phyloP scores from a whole-genome alignment of 208 protist species.

The Lotmaria passim region DNA sequence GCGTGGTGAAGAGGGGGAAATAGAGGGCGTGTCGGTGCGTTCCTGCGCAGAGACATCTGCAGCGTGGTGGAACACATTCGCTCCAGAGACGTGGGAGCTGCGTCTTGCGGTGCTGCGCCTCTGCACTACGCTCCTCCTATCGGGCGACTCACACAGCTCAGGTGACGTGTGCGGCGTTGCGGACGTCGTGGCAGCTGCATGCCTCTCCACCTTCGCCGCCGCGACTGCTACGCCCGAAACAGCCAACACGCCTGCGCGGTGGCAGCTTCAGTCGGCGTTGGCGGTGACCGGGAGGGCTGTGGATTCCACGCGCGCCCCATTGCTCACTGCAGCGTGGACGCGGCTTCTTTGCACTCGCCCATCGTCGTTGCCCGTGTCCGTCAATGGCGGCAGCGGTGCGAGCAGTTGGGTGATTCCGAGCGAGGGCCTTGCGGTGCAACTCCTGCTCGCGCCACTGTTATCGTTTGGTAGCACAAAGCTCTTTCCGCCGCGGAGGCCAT shows the following conservation, averaged over 20 bases:
- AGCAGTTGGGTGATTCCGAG: not conserved
- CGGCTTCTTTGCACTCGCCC: not conserved
- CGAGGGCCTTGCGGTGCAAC: not conserved
- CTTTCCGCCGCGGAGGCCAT: not conserved
- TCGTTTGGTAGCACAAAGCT: not conserved
- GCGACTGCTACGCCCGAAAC: not conserved
- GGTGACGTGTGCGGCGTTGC: not conserved
- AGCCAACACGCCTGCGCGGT: not conserved
- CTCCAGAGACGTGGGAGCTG: slow-evolving; percentile 39
- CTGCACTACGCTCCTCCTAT: slow-evolving; percentile 23
- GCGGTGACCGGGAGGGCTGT: not conserved
- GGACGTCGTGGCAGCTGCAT: slow-evolving; percentile 17
- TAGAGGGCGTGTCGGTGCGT: not conserved
- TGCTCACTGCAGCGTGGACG: slow-evolving; percentile 18
- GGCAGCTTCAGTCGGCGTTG: slow-evolving; percentile 33
- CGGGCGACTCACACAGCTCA: no score
- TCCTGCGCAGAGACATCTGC: not conserved
- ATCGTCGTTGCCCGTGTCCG: not conserved
- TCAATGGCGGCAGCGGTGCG: not conserved
- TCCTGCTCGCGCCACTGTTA: slow-evolving; percentile 2
- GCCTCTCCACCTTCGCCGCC: slow-evolving; percentile 21
- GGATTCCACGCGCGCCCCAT: not conserved
- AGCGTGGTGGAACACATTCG: slow-evolving; percentile 20
- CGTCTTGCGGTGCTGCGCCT: slow-evolving; percentile 31
- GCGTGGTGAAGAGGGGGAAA: not conserved